Conservation (phyloP, 345 rosid species). For the Eucalyptus sp. region DNA sequence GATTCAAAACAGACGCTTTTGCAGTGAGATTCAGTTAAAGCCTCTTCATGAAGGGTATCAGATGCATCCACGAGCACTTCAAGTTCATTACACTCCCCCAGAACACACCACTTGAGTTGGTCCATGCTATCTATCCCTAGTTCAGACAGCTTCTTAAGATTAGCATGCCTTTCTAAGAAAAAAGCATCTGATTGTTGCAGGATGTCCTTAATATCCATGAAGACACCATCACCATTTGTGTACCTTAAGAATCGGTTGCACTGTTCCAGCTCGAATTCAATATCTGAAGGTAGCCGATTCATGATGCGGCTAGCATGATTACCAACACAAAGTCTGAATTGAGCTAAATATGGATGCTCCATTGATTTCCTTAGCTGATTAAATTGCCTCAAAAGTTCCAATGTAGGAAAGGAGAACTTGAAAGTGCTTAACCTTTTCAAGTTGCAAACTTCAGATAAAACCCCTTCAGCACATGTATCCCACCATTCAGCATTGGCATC, state of each 20-base stretch:
- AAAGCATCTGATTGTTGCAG: neutral
- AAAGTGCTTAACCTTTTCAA: neutral
- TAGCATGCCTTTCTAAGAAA: conserved; percentile 7
- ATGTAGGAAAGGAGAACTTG: neutral
- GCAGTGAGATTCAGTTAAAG: neutral
- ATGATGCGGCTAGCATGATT: conserved; percentile 2
- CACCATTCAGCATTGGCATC: neutral
- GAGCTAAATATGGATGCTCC: neutral
- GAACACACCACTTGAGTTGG: conserved; percentile 5
- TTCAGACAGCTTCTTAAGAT: neutral
- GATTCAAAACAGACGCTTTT: neutral
- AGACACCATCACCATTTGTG: conserved; percentile 4
- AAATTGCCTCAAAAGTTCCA: neutral
- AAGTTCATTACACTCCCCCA: conserved; percentile 10
- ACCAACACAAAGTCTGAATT: conserved; percentile 8
- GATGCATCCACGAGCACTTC: neutral
- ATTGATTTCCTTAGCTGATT: neutral
- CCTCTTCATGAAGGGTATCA: neutral
- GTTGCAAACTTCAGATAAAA: neutral
- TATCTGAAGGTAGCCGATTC: conserved; percentile 2
- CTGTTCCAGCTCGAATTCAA: neutral
- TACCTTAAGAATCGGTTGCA: conserved; percentile 5
- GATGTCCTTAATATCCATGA: neutral
- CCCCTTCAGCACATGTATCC: neutral
- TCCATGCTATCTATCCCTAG: conserved; percentile 1